A percentile compares a stretch with the other conserved stretches of the same genome.
Evolutionary conservation across 2,329 filamentous ascomycete species (phyloP).

Genomic region (Lojkania enalia): DNA sequence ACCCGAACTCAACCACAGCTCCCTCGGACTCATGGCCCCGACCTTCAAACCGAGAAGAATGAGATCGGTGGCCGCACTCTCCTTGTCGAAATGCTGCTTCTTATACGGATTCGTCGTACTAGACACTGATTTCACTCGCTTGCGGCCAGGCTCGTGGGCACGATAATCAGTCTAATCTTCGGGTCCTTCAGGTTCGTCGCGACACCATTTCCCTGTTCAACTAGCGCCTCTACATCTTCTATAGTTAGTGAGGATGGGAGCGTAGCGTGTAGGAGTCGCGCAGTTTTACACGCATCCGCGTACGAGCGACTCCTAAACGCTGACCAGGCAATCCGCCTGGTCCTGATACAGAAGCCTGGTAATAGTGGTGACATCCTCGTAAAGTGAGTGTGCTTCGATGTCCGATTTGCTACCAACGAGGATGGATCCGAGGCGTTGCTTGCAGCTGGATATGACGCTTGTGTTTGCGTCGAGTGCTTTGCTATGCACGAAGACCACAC

Average conservation of each 20-base stretch:
- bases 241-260: conserved; percentile 18
- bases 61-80: conserved; percentile 21
- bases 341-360: conserved; percentile 18
- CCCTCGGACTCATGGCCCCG: conserved; percentile 26
- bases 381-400: conserved; percentile 28
- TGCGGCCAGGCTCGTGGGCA: conserved; percentile 29
- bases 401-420: conserved; percentile 25
- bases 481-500: conserved; percentile 24
- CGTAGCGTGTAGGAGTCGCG: conserved; percentile 24
- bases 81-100: conserved; percentile 30
- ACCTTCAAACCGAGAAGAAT: conserved; percentile 30
- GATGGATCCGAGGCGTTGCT: conserved; percentile 18
- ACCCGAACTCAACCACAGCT: conserved; percentile 31
- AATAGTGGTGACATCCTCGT: conserved; percentile 27
- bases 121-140: conserved; percentile 31
- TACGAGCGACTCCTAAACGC: conserved; percentile 29
- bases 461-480: conserved; percentile 24
- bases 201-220: conserved; percentile 23
- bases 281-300: conserved; percentile 34
- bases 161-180: conserved; percentile 21
- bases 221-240: conserved; percentile 26
- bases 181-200: conserved; percentile 20
- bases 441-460: conserved; percentile 19
- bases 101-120: conserved; percentile 26
- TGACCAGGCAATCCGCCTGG: conserved; percentile 26